A percentile compares a stretch with the other conserved stretches of the same genome.
phyloP scores from a whole-genome alignment of 1,139 yeast genomes.

The Nakaseomyces delphensis region DNA sequence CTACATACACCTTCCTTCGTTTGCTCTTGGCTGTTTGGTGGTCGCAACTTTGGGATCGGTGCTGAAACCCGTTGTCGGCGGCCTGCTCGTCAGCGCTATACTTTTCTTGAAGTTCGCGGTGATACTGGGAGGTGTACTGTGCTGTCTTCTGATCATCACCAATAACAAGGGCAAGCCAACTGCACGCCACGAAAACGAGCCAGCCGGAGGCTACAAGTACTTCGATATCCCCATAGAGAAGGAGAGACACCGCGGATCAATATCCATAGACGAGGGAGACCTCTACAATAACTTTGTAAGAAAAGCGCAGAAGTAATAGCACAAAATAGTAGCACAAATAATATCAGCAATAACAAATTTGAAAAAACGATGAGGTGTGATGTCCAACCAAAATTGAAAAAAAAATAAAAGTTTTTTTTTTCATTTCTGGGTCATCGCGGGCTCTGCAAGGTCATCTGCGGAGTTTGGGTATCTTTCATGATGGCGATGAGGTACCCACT shows the following conservation, averaged over 20 bases:
- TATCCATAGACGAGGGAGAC: conserved; percentile 3
- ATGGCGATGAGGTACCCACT: too few species aligned
- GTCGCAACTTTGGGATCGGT: conserved; percentile 17
- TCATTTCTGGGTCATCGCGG: too few species aligned
- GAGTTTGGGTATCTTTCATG: not conserved
- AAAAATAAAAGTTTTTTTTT: not conserved
- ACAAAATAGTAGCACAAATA: not conserved
- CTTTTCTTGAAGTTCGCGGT: conserved; percentile 16
- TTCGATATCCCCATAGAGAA: conserved; percentile 21
- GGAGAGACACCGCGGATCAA: conserved; percentile 3
- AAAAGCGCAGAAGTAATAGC: not conserved
- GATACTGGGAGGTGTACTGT: conserved; percentile 16
- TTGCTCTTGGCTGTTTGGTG: conserved; percentile 17
- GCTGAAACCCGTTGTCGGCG: conserved; percentile 16
- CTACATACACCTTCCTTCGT: conserved; percentile 13
- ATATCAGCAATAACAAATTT: too few species aligned
- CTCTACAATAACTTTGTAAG: conserved; percentile 4
- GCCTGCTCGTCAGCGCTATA: conserved; percentile 15
- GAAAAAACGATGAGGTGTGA: too few species aligned
- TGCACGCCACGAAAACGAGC: not conserved
- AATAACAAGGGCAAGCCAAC: conserved; percentile 7
- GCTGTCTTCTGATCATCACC: not conserved
- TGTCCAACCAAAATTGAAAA: not conserved
- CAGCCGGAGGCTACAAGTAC: conserved; percentile 15
- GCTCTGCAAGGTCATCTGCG: not conserved